Percentiles rank a stretch among this genome's conserved stretches.
Conservation (phyloP, 2,329 filamentous ascomycete species). For the Epichloe gansuensis region DNA sequence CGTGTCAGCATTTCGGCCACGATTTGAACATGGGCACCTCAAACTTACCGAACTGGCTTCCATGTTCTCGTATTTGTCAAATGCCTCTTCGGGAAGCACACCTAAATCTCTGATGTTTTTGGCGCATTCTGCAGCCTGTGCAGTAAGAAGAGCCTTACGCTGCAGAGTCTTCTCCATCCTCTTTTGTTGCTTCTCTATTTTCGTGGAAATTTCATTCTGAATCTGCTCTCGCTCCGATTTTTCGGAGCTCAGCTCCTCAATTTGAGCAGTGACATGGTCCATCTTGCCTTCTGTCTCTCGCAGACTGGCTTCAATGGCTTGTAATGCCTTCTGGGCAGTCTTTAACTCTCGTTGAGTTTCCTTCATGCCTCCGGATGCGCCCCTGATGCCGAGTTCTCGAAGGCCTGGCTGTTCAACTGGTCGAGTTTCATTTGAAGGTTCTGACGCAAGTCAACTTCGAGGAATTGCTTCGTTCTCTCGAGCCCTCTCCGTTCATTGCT, state of each 20-base stretch:
- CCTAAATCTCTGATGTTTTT: constrained; percentile 88
- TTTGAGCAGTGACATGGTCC: constrained; percentile 36
- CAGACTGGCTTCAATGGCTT: constrained; percentile 55
- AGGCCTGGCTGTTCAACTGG: constrained; percentile 65
- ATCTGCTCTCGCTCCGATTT: constrained; percentile 55
- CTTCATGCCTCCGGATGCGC: constrained; percentile 53
- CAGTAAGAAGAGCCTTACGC: constrained; percentile 68
- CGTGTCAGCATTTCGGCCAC: constrained; percentile 7
- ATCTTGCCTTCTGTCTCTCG: constrained; percentile 63
- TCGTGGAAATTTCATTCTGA: constrained; percentile 62
- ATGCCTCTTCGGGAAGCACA: constrained; percentile 85
- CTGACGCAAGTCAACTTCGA: constrained; percentile 81
- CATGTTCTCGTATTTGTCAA: constrained; percentile 78
- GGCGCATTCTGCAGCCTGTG: constrained; percentile 67
- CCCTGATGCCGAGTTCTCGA: constrained; percentile 52
- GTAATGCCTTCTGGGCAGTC: constrained; percentile 58
- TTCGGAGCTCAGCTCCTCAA: constrained; percentile 42
- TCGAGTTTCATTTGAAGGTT: constrained; percentile 81
- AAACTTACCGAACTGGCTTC: constrained; percentile 59
- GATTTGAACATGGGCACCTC: neutral
- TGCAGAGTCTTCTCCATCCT: constrained; percentile 85
- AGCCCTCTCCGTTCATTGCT: constrained; percentile 63
- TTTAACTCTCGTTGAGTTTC: constrained; percentile 74
- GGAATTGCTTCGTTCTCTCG: constrained; percentile 66
- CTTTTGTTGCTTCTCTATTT: constrained; percentile 78